Evolutionary conservation across 2,329 filamentous ascomycete species (phyloP).

Genomic region (Bipolaris sorokiniana): DNA sequence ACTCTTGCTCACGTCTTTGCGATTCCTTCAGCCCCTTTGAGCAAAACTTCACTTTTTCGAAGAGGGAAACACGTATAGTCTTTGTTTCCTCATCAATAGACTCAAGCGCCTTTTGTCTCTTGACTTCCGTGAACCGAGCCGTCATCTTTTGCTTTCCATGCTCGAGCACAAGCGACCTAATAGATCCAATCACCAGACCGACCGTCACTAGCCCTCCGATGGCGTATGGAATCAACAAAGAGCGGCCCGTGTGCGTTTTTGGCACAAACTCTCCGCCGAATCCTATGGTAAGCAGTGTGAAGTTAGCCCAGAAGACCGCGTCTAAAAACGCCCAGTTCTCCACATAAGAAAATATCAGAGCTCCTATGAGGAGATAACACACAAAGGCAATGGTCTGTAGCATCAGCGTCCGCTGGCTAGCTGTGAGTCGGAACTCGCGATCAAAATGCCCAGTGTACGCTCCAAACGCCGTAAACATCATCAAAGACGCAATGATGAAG

Average conservation of each 20-base stretch:
- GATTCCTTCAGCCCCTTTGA: conserved; percentile 48
- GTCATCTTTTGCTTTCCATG: conserved; percentile 59
- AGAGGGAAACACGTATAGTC: conserved; percentile 53
- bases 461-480: conserved; percentile 63
- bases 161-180: conserved; percentile 58
- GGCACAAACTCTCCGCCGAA: conserved; percentile 60
- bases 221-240: conserved; percentile 61
- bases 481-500: conserved; percentile 61
- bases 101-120: conserved; percentile 52
- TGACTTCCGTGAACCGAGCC: conserved; percentile 58
- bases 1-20: conserved; percentile 57
- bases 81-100: conserved; percentile 48
- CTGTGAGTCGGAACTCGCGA: conserved; percentile 63
- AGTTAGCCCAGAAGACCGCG: conserved; percentile 63
- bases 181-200: conserved; percentile 62
- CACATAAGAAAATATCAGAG: conserved; percentile 55
- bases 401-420: conserved; percentile 63
- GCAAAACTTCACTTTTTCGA: conserved; percentile 51
- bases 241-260: conserved; percentile 56
- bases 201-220: conserved; percentile 62
- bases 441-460: conserved; percentile 61
- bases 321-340: conserved; percentile 62
- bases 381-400: conserved; percentile 59
- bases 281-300: conserved; percentile 62
- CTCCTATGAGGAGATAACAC: conserved; percentile 56